Evolutionary conservation across 176 grass and related monocot species (phyloP).

Genomic region (Chloris gayana): DNA sequence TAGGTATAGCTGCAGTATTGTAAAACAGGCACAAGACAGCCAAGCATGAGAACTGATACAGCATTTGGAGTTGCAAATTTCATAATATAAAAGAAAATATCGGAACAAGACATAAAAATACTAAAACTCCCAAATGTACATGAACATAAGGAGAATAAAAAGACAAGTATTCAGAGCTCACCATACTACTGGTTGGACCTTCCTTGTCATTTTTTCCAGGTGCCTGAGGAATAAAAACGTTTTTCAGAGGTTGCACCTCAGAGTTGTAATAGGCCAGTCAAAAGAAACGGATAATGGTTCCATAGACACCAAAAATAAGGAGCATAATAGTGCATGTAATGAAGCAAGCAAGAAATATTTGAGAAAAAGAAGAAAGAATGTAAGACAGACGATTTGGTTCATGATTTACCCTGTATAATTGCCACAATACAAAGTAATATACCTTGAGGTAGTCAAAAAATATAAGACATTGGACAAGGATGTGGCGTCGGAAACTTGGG

Average conservation of each 20-base stretch:
- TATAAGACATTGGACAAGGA: conserved; percentile 97
- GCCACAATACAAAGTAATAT: conserved; percentile 19
- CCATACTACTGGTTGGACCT: conserved; percentile 72
- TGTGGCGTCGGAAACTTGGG: conserved; percentile 94
- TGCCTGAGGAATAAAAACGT: conserved; percentile 51
- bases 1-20: too few species aligned
- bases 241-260: conserved; percentile 28
- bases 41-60: background rate
- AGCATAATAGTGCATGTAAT: background rate
- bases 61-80: background rate
- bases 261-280: conserved; percentile 25
- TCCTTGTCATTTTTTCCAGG: conserved; percentile 99
- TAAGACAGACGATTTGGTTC: background rate
- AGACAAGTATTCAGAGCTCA: conserved; percentile 44
- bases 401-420: conserved; percentile 1
- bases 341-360: background rate
- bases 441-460: conserved; percentile 98
- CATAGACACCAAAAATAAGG: background rate
- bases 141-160: background rate
- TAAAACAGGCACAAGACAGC: too few species aligned
- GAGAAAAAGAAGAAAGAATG: background rate
- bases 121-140: background rate
- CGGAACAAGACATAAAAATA: background rate
- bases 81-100: background rate
- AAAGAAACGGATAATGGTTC: conserved; percentile 9